A percentile compares a stretch with the other conserved stretches of the same genome.
These are phyloP conservation scores for Fistulifera solaris DNA, from an alignment of 108 stramenopile species.

Conservation along the genomic window DNA sequence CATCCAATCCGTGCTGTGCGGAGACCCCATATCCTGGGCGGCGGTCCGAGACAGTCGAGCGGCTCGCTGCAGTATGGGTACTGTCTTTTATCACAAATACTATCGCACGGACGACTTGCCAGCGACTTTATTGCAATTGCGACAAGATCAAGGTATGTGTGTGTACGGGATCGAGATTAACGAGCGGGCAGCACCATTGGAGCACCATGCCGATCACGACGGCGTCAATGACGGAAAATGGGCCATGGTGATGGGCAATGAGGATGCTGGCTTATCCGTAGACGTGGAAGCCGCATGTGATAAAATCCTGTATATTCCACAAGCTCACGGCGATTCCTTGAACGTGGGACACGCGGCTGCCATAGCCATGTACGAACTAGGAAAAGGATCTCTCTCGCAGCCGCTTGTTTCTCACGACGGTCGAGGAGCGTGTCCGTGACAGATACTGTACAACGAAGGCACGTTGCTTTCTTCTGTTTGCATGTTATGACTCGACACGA, in stretches of 20 bases:
- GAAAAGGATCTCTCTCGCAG: background rate
- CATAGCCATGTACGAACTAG: constrained; percentile 20
- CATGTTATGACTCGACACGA: no score
- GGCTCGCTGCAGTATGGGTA: constrained; percentile 24
- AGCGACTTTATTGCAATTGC: background rate
- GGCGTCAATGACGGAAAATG: background rate
- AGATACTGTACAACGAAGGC: no score
- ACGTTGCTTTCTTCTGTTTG: no score
- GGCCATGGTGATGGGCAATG: constrained; percentile 21
- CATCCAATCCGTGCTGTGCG: constrained; percentile 10
- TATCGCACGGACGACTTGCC: constrained; percentile 2
- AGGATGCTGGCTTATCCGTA: constrained; percentile 7
- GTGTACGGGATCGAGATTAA: constrained; percentile 20
- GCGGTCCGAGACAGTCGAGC: constrained; percentile 18
- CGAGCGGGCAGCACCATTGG: background rate
- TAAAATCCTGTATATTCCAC: constrained; percentile 15
- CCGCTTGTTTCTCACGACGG: constrained; percentile 6
- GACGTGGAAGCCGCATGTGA: constrained; percentile 6
- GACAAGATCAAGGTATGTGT: background rate
- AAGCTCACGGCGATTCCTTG: constrained; percentile 16
- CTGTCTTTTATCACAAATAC: constrained; percentile 16
- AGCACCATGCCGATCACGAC: constrained; percentile 1
- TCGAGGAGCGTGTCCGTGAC: constrained; percentile 10
- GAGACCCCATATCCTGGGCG: constrained; percentile 8
- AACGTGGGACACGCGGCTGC: constrained; percentile 22